Evolutionary conservation across 768 basidiomycete genomes (phyloP).

Genomic region (Suillus weaverae): DNA sequence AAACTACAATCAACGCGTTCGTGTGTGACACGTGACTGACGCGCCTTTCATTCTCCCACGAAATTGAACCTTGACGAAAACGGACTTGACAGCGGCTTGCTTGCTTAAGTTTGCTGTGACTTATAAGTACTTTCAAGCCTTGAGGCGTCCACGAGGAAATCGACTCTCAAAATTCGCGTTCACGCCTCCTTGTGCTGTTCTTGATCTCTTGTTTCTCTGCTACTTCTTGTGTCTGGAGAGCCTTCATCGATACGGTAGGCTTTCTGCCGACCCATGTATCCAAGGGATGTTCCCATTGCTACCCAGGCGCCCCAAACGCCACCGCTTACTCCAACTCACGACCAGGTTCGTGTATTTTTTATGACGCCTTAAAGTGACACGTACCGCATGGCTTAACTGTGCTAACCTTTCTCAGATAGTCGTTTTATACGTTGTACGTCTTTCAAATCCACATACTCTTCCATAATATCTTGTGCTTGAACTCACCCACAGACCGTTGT

Average conservation of each 20-base stretch:
- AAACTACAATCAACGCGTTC: conserved; percentile 31
- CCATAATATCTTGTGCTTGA: conserved; percentile 10
- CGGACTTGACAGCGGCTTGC: conserved; percentile 9
- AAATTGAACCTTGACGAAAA: conserved; percentile 6
- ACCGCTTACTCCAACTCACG: conserved; percentile 62
- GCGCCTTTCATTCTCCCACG: conserved; percentile 20
- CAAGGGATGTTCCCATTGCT: conserved; percentile 33
- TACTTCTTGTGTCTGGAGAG: conserved; percentile 8
- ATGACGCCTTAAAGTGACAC: conserved; percentile 18
- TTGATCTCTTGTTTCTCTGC: conserved; percentile 13
- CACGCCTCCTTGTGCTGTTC: conserved; percentile 14
- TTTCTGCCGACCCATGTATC: conserved; percentile 34
- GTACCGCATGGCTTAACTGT: conserved; percentile 24
- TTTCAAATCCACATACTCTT: conserved; percentile 14
- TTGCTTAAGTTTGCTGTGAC: conserved; percentile 7
- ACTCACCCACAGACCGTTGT: conserved; percentile 63
- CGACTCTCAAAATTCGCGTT: conserved; percentile 20
- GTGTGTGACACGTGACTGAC: conserved; percentile 32
- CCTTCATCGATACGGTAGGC: conserved; percentile 25
- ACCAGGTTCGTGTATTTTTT: conserved; percentile 55
- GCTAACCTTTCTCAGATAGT: conserved; percentile 50
- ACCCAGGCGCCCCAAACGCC: conserved; percentile 35
- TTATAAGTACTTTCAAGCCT: conserved; percentile 19
- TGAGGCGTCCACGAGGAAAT: conserved; percentile 34
- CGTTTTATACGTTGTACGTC: conserved; percentile 72